These are phyloP conservation scores for Cytospora piceicola DNA, from an alignment of 2,329 filamentous ascomycete genomes.

Conservation along the genomic window DNA sequence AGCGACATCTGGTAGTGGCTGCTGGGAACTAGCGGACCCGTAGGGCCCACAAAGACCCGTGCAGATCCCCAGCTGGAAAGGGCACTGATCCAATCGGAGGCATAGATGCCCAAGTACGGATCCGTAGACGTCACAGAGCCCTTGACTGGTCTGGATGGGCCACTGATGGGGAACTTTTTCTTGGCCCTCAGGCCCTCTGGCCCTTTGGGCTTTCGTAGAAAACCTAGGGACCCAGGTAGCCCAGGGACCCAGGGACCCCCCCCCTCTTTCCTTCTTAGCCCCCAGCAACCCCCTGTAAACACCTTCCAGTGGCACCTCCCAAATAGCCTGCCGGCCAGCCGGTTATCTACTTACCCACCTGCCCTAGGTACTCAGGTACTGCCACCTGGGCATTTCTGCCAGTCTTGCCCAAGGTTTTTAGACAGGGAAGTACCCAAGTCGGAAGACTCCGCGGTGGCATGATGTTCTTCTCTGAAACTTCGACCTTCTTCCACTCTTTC, in stretches of 20 bases:
- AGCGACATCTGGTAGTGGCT: neutral
- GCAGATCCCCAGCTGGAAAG: neutral
- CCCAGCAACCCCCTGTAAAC: neutral
- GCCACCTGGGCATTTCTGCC: too few relatives aligned
- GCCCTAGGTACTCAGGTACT: too few relatives aligned
- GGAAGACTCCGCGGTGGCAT: slow-evolving; percentile 4
- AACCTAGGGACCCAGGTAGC: too few relatives aligned
- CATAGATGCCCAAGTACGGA: neutral
- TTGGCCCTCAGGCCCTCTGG: too few relatives aligned
- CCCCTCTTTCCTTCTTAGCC: too few relatives aligned
- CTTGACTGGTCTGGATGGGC: neutral
- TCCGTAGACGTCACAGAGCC: neutral
- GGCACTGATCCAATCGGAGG: neutral
- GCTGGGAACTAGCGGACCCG: neutral
- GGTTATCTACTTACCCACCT: too few relatives aligned
- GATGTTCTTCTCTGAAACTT: slow-evolving; percentile 5
- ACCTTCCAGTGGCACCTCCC: too few relatives aligned
- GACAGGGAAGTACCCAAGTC: neutral
- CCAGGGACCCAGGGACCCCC: too few relatives aligned
- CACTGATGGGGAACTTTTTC: neutral
- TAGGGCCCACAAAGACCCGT: too few relatives aligned
- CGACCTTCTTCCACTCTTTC: slow-evolving; percentile 6
- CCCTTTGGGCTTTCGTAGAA: too few relatives aligned
- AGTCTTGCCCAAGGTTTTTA: neutral
- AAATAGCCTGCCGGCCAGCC: neutral